A percentile compares a stretch with the other conserved stretches of the same genome.
phyloP scores from a whole-genome alignment of 2,329 filamentous ascomycete genomes.

The Fusarium sp. region DNA sequence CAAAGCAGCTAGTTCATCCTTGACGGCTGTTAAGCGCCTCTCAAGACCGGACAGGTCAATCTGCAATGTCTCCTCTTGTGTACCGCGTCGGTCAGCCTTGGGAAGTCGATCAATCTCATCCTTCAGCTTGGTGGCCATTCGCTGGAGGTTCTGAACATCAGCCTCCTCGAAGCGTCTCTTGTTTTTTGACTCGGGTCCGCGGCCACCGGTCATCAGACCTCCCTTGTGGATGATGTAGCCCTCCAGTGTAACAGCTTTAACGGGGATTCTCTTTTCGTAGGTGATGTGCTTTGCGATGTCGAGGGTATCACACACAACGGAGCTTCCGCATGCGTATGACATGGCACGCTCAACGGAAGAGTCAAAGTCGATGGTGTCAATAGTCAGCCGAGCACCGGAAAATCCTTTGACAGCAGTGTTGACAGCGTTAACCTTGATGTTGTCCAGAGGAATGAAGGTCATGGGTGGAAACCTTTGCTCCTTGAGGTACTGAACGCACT shows the following conservation, averaged over 20 bases:
- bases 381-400: constrained; percentile 85
- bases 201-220: constrained; percentile 95
- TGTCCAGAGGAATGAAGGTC: constrained; percentile 96
- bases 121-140: constrained; percentile 78
- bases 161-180: constrained; percentile 89
- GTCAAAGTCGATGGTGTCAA: constrained; percentile 97
- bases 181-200: constrained; percentile 78
- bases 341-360: constrained; percentile 89
- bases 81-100: constrained; percentile 77
- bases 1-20: constrained; percentile 80
- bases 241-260: constrained; percentile 93
- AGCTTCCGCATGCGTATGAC: constrained; percentile 93
- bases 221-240: constrained; percentile 98
- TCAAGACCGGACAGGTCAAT: constrained; percentile 84
- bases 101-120: constrained; percentile 84
- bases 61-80: constrained; percentile 83
- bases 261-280: constrained; percentile 84
- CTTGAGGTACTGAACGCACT: constrained; percentile 94
- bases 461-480: constrained; percentile 88
- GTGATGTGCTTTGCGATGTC: constrained; percentile 89
- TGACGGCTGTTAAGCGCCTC: constrained; percentile 75
- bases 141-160: constrained; percentile 86
- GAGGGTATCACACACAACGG: constrained; percentile 91
- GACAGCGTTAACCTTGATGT: constrained; percentile 92
- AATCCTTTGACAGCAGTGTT: constrained; percentile 93